These are phyloP conservation scores for Jaminaea rosea DNA, from an alignment of 1,284 basidiomycete species.

Conservation along the genomic window DNA sequence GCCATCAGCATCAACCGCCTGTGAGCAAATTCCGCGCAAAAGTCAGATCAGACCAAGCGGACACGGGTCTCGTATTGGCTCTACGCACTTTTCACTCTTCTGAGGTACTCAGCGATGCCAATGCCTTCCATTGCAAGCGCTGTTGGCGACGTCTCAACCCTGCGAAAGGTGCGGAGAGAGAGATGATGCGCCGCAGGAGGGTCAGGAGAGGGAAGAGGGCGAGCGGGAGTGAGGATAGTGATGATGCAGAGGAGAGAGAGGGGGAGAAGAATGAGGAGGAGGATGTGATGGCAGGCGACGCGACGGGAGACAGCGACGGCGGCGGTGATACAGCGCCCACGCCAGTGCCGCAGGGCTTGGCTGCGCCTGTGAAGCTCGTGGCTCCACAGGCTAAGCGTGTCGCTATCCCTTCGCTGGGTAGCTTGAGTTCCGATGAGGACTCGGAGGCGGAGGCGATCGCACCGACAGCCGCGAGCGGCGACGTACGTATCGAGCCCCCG, in stretches of 20 bases:
- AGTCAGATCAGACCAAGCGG: slow-evolving; percentile 18
- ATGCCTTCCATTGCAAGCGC: slow-evolving; percentile 79
- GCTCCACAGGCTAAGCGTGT: not conserved
- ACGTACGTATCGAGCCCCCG: too few species aligned
- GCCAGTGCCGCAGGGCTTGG: not conserved
- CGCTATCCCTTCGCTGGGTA: too few species aligned
- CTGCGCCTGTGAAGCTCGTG: not conserved
- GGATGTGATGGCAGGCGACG: not conserved
- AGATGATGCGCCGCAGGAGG: slow-evolving; percentile 47
- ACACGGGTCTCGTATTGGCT: slow-evolving; percentile 54
- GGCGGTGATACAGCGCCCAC: slow-evolving; percentile 4
- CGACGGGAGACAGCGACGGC: slow-evolving; percentile 6
- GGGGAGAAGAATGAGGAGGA: slow-evolving; percentile 4
- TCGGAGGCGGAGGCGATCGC: too few species aligned
- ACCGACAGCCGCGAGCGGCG: too few species aligned
- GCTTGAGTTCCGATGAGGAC: too few species aligned
- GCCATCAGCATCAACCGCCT: not conserved
- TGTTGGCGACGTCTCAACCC: slow-evolving; percentile 83
- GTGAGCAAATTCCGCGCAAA: slow-evolving; percentile 16
- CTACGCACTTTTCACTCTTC: slow-evolving; percentile 77
- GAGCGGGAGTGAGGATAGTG: slow-evolving; percentile 48
- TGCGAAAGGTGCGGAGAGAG: slow-evolving; percentile 20
- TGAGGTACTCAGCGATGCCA: slow-evolving; percentile 82
- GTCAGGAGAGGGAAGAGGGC: slow-evolving; percentile 39
- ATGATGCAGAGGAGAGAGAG: slow-evolving; percentile 5